Evolutionary conservation across 176 grass and related monocot species (phyloP).

Genomic region (Rhipidocladum racemiflorum): DNA sequence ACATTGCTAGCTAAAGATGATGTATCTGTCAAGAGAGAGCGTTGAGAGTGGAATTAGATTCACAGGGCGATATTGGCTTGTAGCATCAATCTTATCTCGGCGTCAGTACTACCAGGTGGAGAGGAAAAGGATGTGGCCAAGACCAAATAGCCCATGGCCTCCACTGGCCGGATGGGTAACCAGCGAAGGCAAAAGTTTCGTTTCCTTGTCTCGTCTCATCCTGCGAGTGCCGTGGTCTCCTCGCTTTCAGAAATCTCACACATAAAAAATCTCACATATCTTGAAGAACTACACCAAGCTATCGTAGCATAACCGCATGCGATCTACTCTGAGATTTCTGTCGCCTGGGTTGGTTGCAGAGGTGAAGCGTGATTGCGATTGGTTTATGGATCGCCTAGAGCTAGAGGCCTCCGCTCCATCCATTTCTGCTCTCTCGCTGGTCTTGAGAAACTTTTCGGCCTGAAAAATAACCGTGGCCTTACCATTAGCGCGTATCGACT

Average conservation of each 20-base stretch:
- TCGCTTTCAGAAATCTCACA: constrained; percentile 10
- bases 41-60: neutral
- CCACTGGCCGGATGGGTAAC: neutral
- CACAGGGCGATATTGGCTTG: neutral
- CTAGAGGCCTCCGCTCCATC: neutral
- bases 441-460: neutral
- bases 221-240: neutral
- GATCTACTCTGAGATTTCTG: neutral
- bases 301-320: neutral
- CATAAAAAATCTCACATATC: constrained; percentile 2
- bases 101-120: neutral
- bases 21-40: neutral
- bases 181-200: neutral
- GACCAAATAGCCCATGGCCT: neutral
- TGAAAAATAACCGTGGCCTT: neutral
- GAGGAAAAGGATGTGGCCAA: neutral
- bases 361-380: neutral
- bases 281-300: neutral
- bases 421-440: neutral
- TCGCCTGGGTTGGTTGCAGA: neutral
- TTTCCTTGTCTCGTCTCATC: neutral
- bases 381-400: neutral
- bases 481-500: neutral
- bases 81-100: neutral
- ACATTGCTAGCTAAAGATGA: neutral